Base-by-base conservation (phyloP, 306 rosid species). In the Sicyos edulis region DNA sequence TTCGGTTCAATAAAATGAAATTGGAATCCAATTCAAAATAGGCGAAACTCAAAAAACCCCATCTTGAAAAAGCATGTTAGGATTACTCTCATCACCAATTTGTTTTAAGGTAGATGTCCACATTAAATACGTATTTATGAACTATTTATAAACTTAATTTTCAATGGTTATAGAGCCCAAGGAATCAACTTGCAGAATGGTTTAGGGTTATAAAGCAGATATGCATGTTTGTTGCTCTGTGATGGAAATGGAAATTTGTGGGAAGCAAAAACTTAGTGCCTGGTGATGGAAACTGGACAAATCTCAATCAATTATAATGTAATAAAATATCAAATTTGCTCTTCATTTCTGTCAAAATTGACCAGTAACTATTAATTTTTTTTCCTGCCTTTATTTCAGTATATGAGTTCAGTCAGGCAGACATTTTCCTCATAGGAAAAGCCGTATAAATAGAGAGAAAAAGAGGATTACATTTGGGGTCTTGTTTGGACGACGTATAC, bases 401-500 rank as follows among this genome's bases (percentile, higher is more conserved):
- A 66, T 21, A 20, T 45, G 51, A 19, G 37, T 66, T 66, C 4
- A 32, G 4, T 32, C 37, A 32, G 37, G 37, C 37, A 32, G 37
- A 32, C 4, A 32, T 32, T 32, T 32, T 32, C 37, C 37, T 32
- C 5, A 2, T 13, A 66, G 29, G 70, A 57, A 59, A 40, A 37
- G 10, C 22, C 11, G 7, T 51, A 32, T 6, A 77, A 13, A 29
- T 19, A 50, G 12, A 58, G 34, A 47, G 58, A 68, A 40, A 60
- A 13, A 69, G 22, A 61, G 68, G 69, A 81, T 90, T 83, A 93
- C 96, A 93, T 84, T 78, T 93, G 99, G 66, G 97, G 97, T 76
- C 99, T 87, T 79, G 99, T 93, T 80, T 93, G 97, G 82, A 91
- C 97, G 56, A 93, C 96, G 50, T 82, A 91, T 76, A 93, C 75